Evolutionary conservation across 768 basidiomycete species (phyloP).

Genomic region (Phlebiopsis flavidoalba): DNA sequence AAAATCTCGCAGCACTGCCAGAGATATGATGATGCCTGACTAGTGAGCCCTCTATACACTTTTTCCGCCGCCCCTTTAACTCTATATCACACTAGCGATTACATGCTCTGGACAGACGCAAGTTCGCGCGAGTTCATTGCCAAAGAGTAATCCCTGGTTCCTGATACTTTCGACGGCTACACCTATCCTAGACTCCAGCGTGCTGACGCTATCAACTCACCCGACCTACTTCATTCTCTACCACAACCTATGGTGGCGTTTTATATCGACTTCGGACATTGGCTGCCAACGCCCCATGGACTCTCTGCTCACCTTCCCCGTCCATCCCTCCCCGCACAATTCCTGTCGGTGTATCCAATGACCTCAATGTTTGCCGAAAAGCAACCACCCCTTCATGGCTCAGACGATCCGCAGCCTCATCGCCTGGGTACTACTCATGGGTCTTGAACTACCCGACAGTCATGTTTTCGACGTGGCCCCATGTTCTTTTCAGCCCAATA

Average conservation of each 20-base stretch:
- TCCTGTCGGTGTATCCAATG: slow-evolving; percentile 96
- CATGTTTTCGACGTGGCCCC: slow-evolving; percentile 99
- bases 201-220: slow-evolving; percentile 96
- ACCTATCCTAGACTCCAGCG: slow-evolving; percentile 86
- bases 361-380: slow-evolving; percentile 91
- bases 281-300: slow-evolving; percentile 87
- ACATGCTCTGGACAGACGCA: slow-evolving; percentile 97
- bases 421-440: slow-evolving; percentile 91
- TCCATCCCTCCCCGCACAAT: slow-evolving; percentile 93
- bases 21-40: slow-evolving; percentile 91
- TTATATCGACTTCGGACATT: slow-evolving; percentile 60
- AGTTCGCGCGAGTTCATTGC: slow-evolving; percentile 87
- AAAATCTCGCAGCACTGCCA: slow-evolving; percentile 78
- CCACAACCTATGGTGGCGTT: slow-evolving; percentile 47
- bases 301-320: slow-evolving; percentile 77
- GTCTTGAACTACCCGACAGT: slow-evolving; percentile 97
- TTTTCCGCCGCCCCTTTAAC: slow-evolving; percentile 7
- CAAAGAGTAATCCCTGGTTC: slow-evolving; percentile 85
- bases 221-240: slow-evolving; percentile 97
- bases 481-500: slow-evolving; percentile 98
- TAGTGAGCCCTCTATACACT: slow-evolving; percentile 59
- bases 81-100: slow-evolving; percentile 56
- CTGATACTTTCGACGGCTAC: slow-evolving; percentile 91
- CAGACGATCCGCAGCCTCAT: slow-evolving; percentile 90
- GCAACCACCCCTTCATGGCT: slow-evolving; percentile 78